Conservation (phyloP, 208 protist species). For the Acanthamoeba lenticulata region DNA sequence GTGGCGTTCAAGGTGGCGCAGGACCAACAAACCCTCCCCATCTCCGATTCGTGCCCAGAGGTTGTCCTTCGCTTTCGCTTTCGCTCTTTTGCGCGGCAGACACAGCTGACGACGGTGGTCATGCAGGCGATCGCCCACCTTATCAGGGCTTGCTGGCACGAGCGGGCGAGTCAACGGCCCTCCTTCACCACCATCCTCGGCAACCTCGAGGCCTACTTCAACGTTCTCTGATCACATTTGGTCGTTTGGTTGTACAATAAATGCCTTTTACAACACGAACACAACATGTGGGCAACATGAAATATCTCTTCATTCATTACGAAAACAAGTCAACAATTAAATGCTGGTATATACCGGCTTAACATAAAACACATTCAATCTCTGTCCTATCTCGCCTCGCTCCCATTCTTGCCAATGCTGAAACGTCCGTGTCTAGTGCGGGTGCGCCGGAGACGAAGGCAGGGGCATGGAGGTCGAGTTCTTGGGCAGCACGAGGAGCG, state of each 20-base stretch:
- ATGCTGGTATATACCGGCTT: too few species aligned
- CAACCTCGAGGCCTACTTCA: neutral
- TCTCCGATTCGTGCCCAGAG: neutral
- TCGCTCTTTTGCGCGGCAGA: neutral
- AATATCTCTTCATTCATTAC: too few species aligned
- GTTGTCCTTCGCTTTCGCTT: neutral
- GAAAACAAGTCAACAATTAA: too few species aligned
- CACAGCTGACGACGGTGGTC: neutral
- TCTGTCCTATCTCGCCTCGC: too few species aligned
- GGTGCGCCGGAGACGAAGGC: neutral
- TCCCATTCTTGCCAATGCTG: neutral
- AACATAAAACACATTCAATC: too few species aligned
- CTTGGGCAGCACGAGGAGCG: neutral
- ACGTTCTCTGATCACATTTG: too few species aligned
- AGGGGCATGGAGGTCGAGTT: neutral
- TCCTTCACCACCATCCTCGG: neutral
- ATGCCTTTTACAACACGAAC: too few species aligned
- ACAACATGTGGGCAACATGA: too few species aligned
- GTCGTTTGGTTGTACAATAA: too few species aligned
- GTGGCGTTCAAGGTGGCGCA: conserved; percentile 18
- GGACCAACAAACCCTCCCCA: neutral
- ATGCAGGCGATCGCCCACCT: neutral
- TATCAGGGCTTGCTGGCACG: neutral
- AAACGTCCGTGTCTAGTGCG: neutral
- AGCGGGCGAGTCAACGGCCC: conserved; percentile 9